Conservation (phyloP, 768 basidiomycete genomes). For the Serendipita sp. region DNA sequence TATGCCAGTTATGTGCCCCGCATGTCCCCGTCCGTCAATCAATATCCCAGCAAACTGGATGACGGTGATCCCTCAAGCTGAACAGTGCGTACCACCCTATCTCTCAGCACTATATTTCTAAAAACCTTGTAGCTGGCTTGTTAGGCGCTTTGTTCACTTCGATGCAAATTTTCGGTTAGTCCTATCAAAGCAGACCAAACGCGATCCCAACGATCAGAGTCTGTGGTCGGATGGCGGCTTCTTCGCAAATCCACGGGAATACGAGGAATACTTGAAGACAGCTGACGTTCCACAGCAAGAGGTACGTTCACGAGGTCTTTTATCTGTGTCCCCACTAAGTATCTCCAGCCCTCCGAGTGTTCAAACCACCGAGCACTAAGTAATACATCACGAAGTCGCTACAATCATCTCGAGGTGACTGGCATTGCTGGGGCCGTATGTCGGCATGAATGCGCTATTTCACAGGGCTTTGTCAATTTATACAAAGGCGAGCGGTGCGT, state of each 20-base stretch:
- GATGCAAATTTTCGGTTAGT: conserved; percentile 2
- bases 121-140: not conserved
- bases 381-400: not conserved
- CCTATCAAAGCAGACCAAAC: not conserved
- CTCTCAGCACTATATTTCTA: no score
- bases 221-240: not conserved
- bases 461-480: not conserved
- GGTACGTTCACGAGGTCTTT: not conserved
- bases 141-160: not conserved
- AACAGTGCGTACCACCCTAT: not conserved
- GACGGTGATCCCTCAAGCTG: not conserved
- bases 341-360: not conserved
- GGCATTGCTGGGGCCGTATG: conserved; percentile 1
- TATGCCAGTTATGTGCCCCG: not conserved
- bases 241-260: not conserved
- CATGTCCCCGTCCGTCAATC: not conserved
- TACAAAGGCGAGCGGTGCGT: not conserved
- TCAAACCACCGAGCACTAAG: not conserved
- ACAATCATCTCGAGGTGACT: not conserved
- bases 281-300: not conserved
- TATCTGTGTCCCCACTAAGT: not conserved
- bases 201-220: not conserved
- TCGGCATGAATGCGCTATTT: not conserved
- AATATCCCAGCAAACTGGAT: not conserved
- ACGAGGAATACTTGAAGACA: not conserved